Conservation (phyloP, 768 basidiomycete genomes). For the Leccinum aurantiacum region DNA sequence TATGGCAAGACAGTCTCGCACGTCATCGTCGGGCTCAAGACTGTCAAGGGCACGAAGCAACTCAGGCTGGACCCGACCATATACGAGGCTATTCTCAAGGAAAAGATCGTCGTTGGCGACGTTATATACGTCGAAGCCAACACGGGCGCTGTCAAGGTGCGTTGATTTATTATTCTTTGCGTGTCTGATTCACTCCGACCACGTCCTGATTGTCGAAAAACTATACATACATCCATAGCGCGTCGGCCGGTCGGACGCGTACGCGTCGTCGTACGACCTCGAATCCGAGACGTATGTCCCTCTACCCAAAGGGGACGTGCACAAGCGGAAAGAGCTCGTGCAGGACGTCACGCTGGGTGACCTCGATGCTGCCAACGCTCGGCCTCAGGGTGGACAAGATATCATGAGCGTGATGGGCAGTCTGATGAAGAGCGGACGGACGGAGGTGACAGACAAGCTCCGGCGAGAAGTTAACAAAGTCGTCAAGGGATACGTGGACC, state of each 20-base stretch:
- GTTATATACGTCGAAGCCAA: slow-evolving; percentile 95
- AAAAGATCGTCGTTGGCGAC: slow-evolving; percentile 94
- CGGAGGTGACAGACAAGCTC: slow-evolving; percentile 96
- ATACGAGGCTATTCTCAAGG: slow-evolving; percentile 96
- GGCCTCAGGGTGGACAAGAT: slow-evolving; percentile 95
- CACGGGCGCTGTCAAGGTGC: slow-evolving; percentile 91
- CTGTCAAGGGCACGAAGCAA: slow-evolving; percentile 90
- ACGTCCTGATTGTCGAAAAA: background rate
- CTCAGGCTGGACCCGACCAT: slow-evolving; percentile 91
- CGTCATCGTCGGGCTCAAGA: slow-evolving; percentile 94
- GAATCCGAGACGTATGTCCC: slow-evolving; percentile 99
- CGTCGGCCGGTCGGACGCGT: slow-evolving; percentile 95
- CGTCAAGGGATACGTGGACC: slow-evolving; percentile 95
- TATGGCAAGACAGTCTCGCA: slow-evolving; percentile 99
- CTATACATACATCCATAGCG: slow-evolving; percentile 50
- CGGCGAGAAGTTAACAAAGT: slow-evolving; percentile 96
- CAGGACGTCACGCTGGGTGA: slow-evolving; percentile 96
- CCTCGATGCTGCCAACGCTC: slow-evolving; percentile 93
- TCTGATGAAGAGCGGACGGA: slow-evolving; percentile 88
- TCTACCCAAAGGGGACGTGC: slow-evolving; percentile 93
- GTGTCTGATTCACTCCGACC: background rate
- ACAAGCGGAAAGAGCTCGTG: slow-evolving; percentile 93
- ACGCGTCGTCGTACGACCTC: slow-evolving; percentile 95
- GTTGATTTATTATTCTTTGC: slow-evolving; percentile 11
- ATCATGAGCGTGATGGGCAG: slow-evolving; percentile 98